Percentiles rank a stretch among this genome's conserved stretches.
Conservation (phyloP, 2,329 filamentous ascomycete genomes). For the Bipolaris oryzae region DNA sequence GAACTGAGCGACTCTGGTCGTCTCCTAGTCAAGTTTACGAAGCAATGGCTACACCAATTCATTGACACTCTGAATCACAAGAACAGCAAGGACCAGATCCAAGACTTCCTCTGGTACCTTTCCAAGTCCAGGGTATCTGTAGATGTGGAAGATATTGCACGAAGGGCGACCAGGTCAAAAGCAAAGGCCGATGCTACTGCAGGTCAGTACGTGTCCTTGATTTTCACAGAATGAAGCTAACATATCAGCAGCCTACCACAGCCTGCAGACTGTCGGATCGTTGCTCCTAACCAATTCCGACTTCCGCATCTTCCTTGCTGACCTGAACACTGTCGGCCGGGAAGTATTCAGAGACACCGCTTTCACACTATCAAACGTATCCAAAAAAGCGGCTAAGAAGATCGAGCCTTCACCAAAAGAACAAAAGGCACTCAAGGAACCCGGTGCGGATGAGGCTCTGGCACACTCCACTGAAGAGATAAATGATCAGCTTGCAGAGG, state of each 20-base stretch:
- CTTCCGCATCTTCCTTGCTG: conserved; percentile 83
- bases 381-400: conserved; percentile 73
- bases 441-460: conserved; percentile 55
- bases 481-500: conserved; percentile 53
- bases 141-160: conserved; percentile 67
- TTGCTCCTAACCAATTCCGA: conserved; percentile 89
- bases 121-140: conserved; percentile 73
- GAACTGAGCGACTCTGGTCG: conserved; percentile 80
- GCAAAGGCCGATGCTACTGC: conserved; percentile 73
- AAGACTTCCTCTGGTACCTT: conserved; percentile 89
- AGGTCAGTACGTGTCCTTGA: conserved; percentile 54
- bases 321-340: conserved; percentile 76
- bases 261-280: conserved; percentile 79
- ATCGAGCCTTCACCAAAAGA: conserved; percentile 72
- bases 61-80: conserved; percentile 84
- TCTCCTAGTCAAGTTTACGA: conserved; percentile 72
- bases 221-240: conserved; percentile 22
- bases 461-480: conserved; percentile 68
- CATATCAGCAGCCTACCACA: conserved; percentile 69
- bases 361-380: conserved; percentile 75
- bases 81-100: conserved; percentile 82
- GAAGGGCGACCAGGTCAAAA: conserved; percentile 66
- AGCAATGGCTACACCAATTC: conserved; percentile 76
- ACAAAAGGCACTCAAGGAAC: conserved; percentile 59
- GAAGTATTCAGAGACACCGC: conserved; percentile 89